Conservation (phyloP, 2,329 filamentous ascomycete species). For the Fusarium pseudograminearum region DNA sequence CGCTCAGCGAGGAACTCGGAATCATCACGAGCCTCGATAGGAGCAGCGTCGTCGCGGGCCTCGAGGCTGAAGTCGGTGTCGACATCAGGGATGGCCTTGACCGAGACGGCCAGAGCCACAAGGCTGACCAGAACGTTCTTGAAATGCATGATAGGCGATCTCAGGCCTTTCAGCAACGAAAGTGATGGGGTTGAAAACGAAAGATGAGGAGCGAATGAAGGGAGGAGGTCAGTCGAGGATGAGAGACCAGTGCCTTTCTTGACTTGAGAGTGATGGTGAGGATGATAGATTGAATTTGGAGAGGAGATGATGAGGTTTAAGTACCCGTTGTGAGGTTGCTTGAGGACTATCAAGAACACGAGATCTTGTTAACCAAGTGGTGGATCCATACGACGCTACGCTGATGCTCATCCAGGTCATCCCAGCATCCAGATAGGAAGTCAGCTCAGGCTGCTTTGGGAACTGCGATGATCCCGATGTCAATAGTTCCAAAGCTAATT, state of each 20-base stretch:
- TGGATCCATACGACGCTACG: not conserved
- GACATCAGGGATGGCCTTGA: conserved; percentile 40
- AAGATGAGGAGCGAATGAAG: conserved; percentile 28
- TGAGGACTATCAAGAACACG: not conserved
- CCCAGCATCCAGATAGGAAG: conserved; percentile 31
- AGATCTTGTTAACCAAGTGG: conserved; percentile 12
- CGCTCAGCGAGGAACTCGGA: conserved; percentile 20
- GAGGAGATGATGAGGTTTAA: conserved; percentile 35
- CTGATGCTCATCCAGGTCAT: conserved; percentile 7
- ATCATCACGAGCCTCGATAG: conserved; percentile 34
- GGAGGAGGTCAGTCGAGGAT: conserved; percentile 5
- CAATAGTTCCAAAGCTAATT: conserved; percentile 40
- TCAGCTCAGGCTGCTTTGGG: conserved; percentile 38
- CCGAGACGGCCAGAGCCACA: conserved; percentile 34
- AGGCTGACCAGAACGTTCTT: conserved; percentile 39
- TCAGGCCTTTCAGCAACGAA: conserved; percentile 34
- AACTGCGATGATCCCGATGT: conserved; percentile 10
- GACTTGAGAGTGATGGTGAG: conserved; percentile 31
- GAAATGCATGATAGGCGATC: conserved; percentile 41
- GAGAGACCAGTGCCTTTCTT: conserved; percentile 36
- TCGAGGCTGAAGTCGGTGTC: conserved; percentile 35
- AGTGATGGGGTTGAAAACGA: conserved; percentile 13
- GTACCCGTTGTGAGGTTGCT: conserved; percentile 10
- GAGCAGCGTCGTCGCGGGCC: conserved; percentile 27
- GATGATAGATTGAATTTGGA: not conserved